Evolutionary conservation across 345 rosid species (phyloP).

Genomic region (Melaleuca alternifolia): DNA sequence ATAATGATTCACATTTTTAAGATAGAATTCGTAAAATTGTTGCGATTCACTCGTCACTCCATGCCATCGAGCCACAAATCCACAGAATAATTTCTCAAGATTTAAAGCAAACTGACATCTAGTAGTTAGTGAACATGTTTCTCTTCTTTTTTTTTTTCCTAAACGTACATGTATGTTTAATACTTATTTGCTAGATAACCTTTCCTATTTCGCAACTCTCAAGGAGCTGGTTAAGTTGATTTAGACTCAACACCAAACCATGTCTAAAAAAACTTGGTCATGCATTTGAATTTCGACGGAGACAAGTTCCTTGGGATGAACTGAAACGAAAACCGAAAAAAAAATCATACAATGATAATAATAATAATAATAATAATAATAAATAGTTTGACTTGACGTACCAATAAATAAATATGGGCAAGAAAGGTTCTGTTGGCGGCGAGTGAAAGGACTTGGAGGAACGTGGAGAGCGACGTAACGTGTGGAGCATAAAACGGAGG

Average conservation of each 20-base stretch:
- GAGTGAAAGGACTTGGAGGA: neutral
- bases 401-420: neutral
- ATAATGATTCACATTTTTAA: neutral
- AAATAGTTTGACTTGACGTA: neutral
- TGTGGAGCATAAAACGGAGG: neutral
- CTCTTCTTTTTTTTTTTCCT: too few relatives aligned
- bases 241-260: too few relatives aligned
- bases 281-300: too few relatives aligned
- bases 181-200: too few relatives aligned
- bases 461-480: neutral
- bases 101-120: too few relatives aligned
- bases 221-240: too few relatives aligned
- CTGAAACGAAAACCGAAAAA: neutral
- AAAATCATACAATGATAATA: neutral
- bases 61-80: too few relatives aligned
- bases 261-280: too few relatives aligned
- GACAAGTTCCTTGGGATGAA: neutral
- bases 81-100: too few relatives aligned
- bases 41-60: neutral
- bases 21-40: neutral
- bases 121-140: too few relatives aligned
- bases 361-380: neutral
- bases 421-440: neutral
- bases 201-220: too few relatives aligned
- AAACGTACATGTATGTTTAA: too few relatives aligned